These are phyloP conservation scores for Fragilariopsis cylindrus DNA, from an alignment of 108 stramenopile genomes.

Conservation along the genomic window DNA sequence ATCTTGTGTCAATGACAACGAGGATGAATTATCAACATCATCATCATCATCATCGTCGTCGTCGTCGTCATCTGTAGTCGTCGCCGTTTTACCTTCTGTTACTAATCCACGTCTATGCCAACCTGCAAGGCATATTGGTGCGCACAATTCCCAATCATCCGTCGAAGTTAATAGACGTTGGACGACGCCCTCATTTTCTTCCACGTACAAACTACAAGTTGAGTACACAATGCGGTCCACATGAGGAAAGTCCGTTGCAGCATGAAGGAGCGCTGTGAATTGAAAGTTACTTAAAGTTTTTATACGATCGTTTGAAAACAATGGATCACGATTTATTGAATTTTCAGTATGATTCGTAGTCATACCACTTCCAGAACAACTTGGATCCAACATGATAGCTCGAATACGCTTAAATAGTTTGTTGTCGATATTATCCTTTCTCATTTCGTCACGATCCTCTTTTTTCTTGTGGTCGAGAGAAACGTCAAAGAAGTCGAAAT, in stretches of 20 bases:
- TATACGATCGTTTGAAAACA: constrained; percentile 49
- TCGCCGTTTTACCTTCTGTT: background rate
- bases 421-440: background rate
- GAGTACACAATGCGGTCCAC: constrained; percentile 96
- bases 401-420: constrained; percentile 57
- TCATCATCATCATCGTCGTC: background rate
- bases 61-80: too few species aligned
- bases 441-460: background rate
- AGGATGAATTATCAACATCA: background rate
- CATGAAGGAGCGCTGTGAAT: constrained; percentile 83
- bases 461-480: constrained; percentile 13
- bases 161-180: constrained; percentile 53
- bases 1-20: constrained; percentile 56
- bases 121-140: constrained; percentile 69
- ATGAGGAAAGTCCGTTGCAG: constrained; percentile 75
- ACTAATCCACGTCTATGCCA: constrained; percentile 42
- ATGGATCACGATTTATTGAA: constrained; percentile 17
- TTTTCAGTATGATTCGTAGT: constrained; percentile 29
- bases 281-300: constrained; percentile 89
- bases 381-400: constrained; percentile 96
- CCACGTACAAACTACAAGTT: constrained; percentile 93
- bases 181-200: constrained; percentile 94
- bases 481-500: constrained; percentile 87
- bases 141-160: constrained; percentile 53
- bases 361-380: constrained; percentile 98